These are phyloP conservation scores for Alternaria sp. DNA, from an alignment of 2,329 filamentous ascomycete genomes.

Conservation along the genomic window DNA sequence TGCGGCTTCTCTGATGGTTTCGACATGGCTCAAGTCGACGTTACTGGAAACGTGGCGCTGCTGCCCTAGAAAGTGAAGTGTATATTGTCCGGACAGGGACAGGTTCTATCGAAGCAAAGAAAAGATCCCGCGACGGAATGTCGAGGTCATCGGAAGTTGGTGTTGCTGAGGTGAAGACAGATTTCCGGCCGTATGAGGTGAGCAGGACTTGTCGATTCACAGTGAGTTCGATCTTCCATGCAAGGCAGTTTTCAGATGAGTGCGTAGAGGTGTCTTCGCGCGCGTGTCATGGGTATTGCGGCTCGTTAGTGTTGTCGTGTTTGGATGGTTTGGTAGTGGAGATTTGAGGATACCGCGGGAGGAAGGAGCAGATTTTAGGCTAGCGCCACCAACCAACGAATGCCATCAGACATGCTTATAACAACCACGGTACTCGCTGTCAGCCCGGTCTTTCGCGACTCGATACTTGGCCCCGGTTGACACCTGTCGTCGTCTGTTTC, in stretches of 20 bases:
- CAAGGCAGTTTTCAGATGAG: slow-evolving; percentile 30
- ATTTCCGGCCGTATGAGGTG: slow-evolving; percentile 16
- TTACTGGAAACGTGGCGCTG: slow-evolving; percentile 13
- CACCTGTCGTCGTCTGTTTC: slow-evolving; percentile 8
- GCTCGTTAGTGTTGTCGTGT: slow-evolving; percentile 26
- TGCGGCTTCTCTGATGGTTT: slow-evolving; percentile 29
- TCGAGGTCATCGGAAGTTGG: slow-evolving; percentile 44
- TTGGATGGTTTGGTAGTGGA: slow-evolving; percentile 27
- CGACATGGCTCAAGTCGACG: slow-evolving; percentile 26
- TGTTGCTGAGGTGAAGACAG: slow-evolving; percentile 25
- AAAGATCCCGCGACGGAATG: slow-evolving; percentile 26
- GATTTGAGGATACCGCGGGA: slow-evolving; percentile 30
- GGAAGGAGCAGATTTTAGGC: slow-evolving; percentile 34
- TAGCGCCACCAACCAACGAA: slow-evolving; percentile 16
- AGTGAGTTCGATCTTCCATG: slow-evolving; percentile 38
- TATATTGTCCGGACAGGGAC: neutral
- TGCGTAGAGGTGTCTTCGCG: slow-evolving; percentile 7
- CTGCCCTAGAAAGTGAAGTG: neutral
- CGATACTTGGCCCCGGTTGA: slow-evolving; percentile 11
- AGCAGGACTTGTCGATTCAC: slow-evolving; percentile 25
- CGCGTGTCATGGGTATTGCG: slow-evolving; percentile 21
- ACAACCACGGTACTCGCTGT: slow-evolving; percentile 13
- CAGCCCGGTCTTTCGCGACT: slow-evolving; percentile 23
- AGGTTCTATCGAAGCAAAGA: slow-evolving; percentile 33
- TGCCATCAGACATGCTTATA: slow-evolving; percentile 12